Evolutionary conservation across 2,329 filamentous ascomycete species (phyloP).

Genomic region (Ustulina deusta): DNA sequence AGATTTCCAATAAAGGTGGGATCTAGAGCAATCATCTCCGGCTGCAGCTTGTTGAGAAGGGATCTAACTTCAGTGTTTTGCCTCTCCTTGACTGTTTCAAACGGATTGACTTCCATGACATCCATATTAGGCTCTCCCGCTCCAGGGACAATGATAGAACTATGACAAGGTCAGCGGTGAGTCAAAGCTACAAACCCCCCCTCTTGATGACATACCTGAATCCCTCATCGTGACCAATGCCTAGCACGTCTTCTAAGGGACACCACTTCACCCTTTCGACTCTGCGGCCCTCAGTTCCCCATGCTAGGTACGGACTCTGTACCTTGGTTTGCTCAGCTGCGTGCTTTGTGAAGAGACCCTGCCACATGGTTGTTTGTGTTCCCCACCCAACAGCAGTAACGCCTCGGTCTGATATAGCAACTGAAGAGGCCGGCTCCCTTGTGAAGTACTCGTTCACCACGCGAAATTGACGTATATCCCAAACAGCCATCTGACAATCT

Average conservation of each 20-base stretch:
- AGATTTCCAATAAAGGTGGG: slow-evolving; percentile 92
- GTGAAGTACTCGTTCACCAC: slow-evolving; percentile 92
- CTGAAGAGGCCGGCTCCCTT: slow-evolving; percentile 81
- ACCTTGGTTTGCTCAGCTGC: slow-evolving; percentile 79
- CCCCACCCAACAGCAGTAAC: slow-evolving; percentile 92
- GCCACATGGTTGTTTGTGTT: slow-evolving; percentile 90
- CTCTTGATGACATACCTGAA: slow-evolving; percentile 68
- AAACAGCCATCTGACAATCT: slow-evolving; percentile 57
- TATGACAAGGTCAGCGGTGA: slow-evolving; percentile 18
- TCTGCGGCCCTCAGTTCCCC: slow-evolving; percentile 85
- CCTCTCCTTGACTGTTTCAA: slow-evolving; percentile 91
- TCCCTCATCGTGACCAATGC: slow-evolving; percentile 83
- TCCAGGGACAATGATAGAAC: slow-evolving; percentile 82
- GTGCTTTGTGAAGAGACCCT: slow-evolving; percentile 84
- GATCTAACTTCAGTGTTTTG: slow-evolving; percentile 92
- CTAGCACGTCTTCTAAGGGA: slow-evolving; percentile 93
- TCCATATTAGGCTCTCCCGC: slow-evolving; percentile 98
- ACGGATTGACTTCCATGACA: slow-evolving; percentile 92
- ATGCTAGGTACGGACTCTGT: slow-evolving; percentile 90
- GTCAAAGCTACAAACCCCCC: slow-evolving; percentile 56
- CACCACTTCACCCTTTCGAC: slow-evolving; percentile 91
- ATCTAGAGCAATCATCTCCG: slow-evolving; percentile 96
- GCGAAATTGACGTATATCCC: slow-evolving; percentile 94
- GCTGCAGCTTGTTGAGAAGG: slow-evolving; percentile 92
- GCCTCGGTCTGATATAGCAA: slow-evolving; percentile 89